Conservation (phyloP, 805 yeast genomes). For the Starmerella apicola region DNA sequence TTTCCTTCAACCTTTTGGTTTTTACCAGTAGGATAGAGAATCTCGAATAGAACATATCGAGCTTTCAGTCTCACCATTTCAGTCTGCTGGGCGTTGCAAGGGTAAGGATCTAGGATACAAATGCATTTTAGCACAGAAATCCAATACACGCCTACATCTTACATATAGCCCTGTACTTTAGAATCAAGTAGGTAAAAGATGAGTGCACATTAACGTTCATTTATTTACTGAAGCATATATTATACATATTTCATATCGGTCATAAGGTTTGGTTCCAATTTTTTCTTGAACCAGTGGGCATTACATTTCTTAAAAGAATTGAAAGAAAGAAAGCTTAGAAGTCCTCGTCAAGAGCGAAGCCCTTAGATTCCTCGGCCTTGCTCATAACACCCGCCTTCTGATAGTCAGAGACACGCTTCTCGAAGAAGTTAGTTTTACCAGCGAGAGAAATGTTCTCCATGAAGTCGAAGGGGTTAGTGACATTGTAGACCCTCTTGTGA, state of each 20-base stretch:
- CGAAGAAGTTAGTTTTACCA: constrained; percentile 98
- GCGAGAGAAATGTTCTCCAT: constrained; percentile 98
- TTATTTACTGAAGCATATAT: not conserved
- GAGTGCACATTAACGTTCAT: too few relatives aligned
- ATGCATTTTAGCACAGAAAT: too few relatives aligned
- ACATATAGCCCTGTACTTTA: too few relatives aligned
- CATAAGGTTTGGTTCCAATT: too few relatives aligned
- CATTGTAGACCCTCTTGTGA: constrained; percentile 76
- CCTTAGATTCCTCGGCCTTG: constrained; percentile 35
- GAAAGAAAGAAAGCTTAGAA: constrained; percentile 38
- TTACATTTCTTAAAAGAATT: not conserved
- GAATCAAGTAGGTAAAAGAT: too few relatives aligned
- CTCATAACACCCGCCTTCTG: constrained; percentile 99
- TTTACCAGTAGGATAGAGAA: constrained; percentile 47
- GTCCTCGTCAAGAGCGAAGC: constrained; percentile 85
- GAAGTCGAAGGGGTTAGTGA: constrained; percentile 89
- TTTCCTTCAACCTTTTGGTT: constrained; percentile 34
- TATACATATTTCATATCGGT: not conserved
- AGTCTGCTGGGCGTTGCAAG: too few relatives aligned
- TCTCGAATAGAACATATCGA: constrained; percentile 70
- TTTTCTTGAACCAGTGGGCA: too few relatives aligned
- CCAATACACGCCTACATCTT: too few relatives aligned
- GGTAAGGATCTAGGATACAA: too few relatives aligned
- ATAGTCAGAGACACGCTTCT: constrained; percentile 96
- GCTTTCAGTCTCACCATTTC: constrained; percentile 83